Conservation (phyloP, 78 protist genomes). For the Blattamonas nauphoetae region DNA sequence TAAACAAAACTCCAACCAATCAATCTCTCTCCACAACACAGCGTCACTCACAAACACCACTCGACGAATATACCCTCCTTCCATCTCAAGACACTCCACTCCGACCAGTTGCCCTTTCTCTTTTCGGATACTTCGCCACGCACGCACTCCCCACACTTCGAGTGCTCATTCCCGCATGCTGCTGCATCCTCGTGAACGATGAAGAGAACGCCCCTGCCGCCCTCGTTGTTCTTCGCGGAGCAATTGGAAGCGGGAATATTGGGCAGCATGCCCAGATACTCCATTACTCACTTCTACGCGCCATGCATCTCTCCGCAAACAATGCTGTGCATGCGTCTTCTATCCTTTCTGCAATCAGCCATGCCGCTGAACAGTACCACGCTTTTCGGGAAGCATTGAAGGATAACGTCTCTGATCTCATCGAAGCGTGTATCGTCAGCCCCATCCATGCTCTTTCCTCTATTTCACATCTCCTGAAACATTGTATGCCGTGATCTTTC, state of each 20-base stretch:
- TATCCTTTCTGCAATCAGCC: neutral
- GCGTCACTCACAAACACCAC: too few species aligned
- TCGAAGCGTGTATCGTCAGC: too few species aligned
- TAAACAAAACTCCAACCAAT: too few species aligned
- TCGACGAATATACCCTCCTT: too few species aligned
- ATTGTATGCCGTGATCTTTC: too few species aligned
- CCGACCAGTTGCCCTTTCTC: neutral
- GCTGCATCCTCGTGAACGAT: neutral
- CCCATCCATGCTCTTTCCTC: too few species aligned
- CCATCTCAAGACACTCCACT: neutral
- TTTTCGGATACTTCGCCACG: neutral
- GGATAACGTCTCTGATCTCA: too few species aligned
- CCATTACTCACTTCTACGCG: neutral
- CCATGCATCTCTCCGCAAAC: neutral
- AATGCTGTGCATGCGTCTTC: neutral
- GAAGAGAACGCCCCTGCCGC: neutral
- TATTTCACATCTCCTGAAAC: too few species aligned
- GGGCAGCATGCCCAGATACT: neutral
- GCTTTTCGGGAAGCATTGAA: too few species aligned
- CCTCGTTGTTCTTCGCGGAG: neutral
- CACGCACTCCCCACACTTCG: neutral
- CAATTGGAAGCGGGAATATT: neutral
- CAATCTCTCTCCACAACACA: too few species aligned
- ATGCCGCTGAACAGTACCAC: neutral
- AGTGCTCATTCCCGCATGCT: neutral